Evolutionary conservation across 2,329 filamentous ascomycete genomes (phyloP).

Genomic region (Penicillium sp.): DNA sequence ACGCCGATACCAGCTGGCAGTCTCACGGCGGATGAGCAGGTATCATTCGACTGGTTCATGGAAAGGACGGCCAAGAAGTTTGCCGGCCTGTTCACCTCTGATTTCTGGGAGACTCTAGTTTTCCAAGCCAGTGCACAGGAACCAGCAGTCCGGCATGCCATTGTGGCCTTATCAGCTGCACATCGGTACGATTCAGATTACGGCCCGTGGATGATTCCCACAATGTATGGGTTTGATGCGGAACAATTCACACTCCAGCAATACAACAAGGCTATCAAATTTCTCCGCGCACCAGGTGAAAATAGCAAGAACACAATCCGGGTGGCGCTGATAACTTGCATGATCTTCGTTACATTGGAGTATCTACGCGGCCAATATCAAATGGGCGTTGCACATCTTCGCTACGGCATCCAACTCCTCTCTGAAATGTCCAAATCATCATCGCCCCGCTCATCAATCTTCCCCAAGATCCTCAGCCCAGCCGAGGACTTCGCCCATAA

Average conservation of each 20-base stretch:
- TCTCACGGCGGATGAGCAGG: constrained; percentile 21
- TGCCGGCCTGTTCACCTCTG: constrained; percentile 34
- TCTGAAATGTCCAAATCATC: constrained; percentile 10
- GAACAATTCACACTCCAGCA: constrained; percentile 39
- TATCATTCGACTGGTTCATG: constrained; percentile 31
- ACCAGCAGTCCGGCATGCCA: constrained; percentile 44
- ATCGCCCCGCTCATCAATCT: constrained; percentile 7
- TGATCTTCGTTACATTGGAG: constrained; percentile 44
- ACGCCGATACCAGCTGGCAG: constrained; percentile 12
- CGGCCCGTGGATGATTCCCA: constrained; percentile 1
- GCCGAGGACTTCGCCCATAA: constrained; percentile 19
- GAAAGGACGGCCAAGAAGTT: constrained; percentile 30
- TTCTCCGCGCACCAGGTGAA: constrained; percentile 30
- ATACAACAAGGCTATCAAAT: constrained; percentile 40
- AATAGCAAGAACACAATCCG: constrained; percentile 30
- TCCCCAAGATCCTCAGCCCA: constrained; percentile 7
- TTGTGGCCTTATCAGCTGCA: constrained; percentile 41
- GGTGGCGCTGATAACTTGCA: constrained; percentile 43
- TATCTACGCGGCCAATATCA: constrained; percentile 35
- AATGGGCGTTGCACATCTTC: constrained; percentile 30
- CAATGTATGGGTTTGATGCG: constrained; percentile 17
- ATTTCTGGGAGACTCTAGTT: constrained; percentile 42
- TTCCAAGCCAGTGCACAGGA: constrained; percentile 40
- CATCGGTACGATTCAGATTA: constrained; percentile 25
- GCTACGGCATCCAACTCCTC: constrained; percentile 31